Conservation (phyloP, 202 grass and related monocot species). For the Hordeum pubiflorum region DNA sequence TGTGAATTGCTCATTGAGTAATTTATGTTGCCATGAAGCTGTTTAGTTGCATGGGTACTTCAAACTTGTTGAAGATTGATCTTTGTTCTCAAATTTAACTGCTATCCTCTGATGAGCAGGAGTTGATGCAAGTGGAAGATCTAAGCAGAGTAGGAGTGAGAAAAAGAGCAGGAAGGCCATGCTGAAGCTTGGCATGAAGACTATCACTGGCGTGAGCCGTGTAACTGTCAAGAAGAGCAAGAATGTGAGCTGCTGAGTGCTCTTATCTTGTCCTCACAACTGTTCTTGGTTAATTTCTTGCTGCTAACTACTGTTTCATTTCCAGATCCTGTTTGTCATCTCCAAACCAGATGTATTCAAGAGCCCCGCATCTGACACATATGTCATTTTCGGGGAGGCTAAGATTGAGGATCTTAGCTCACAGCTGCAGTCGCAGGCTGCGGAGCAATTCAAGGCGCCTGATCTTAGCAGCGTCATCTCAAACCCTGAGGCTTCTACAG, state of each 20-base stretch:
- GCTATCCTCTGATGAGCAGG: slow-evolving; percentile 11
- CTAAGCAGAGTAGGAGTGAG: slow-evolving; percentile 72
- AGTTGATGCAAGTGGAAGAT: slow-evolving; percentile 51
- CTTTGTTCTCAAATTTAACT: not conserved
- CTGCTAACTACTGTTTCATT: not conserved
- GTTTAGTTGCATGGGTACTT: not conserved
- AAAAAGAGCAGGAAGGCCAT: slow-evolving; percentile 83
- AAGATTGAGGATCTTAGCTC: slow-evolving; percentile 74
- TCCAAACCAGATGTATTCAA: slow-evolving; percentile 83
- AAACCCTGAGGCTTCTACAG: slow-evolving; percentile 37
- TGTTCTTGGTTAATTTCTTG: not conserved
- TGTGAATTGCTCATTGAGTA: not conserved
- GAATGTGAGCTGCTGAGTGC: slow-evolving; percentile 33
- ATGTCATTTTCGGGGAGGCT: slow-evolving; percentile 65
- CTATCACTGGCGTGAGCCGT: slow-evolving; percentile 59
- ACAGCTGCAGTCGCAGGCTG: slow-evolving; percentile 55
- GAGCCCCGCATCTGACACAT: slow-evolving; percentile 60
- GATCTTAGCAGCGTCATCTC: slow-evolving; percentile 47
- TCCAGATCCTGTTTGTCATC: slow-evolving; percentile 60
- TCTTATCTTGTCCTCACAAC: not conserved
- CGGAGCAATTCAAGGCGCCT: slow-evolving; percentile 48
- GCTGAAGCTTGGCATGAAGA: slow-evolving; percentile 73
- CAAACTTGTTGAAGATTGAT: not conserved
- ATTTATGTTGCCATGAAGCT: not conserved
- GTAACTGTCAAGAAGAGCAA: slow-evolving; percentile 78